Base-by-base conservation (phyloP, 2,329 filamentous ascomycete genomes). In the Aureobasidium pullulans region DNA sequence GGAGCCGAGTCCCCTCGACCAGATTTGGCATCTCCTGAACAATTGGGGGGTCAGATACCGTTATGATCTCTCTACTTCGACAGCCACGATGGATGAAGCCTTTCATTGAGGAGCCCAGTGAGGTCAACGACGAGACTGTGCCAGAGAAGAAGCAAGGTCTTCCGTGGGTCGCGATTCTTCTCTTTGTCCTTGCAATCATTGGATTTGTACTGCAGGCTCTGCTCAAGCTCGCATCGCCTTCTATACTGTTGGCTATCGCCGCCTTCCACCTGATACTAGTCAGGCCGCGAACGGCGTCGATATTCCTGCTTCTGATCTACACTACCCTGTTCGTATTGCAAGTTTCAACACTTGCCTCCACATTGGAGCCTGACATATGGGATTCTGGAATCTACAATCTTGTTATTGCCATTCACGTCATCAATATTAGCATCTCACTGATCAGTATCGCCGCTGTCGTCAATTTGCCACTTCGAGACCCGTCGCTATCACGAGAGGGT, bases 391-490 rank as follows among this genome's bases (percentile, higher is more conserved):
- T 10, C 15, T 48, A 15, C 2, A 13, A 42, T 13, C 37, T 52
- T 3, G 37, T 28, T 5, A 19, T 31, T 34, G 69, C 65, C 64
- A 72, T 60, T 62, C 9, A 32, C 6, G n/a, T 42, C 15, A 23
- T 29, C 34, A 57, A 47, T n/a, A 47, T 48, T 15, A 19, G 42
- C 7, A 59, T 80, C 4, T 63, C 81, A 0, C 63, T 81, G 6
- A 62, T 72, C 5, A 79, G 79, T 1, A 73, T 86, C 6, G 42
- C 77, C 2, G 64, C 82, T 13, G 81, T 89, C 50, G 68, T 90
- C 11, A 73, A 79, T 28, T 90, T 90, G 86, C 88, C 88, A 6
- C 73, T 91, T 64, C 80, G 88, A 23, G 80, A 88, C 60, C 82
- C 84, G 0, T 68, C 68, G 0, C 68, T 86, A 4, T 74, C 79